A percentile compares a stretch with the other conserved stretches of the same genome.
These are phyloP conservation scores for Eustoma russellianum DNA, from an alignment of 257 asterid genomes.

Conservation along the genomic window DNA sequence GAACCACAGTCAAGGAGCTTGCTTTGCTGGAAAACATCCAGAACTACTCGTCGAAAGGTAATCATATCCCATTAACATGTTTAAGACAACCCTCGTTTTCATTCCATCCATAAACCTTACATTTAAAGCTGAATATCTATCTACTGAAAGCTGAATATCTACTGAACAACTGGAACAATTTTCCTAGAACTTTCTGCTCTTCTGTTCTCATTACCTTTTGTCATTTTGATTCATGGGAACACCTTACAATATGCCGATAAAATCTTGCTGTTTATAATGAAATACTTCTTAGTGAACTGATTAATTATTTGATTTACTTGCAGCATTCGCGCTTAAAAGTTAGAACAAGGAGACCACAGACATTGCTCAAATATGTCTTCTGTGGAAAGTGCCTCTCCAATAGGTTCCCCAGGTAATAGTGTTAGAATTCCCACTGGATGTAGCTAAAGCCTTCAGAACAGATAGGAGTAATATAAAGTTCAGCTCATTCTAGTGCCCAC, in stretches of 20 bases:
- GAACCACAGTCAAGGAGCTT: conserved; percentile 80
- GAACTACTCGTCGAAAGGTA: conserved; percentile 61
- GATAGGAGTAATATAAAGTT: conserved; percentile 7
- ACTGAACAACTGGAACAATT: background rate
- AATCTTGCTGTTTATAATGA: too few species aligned
- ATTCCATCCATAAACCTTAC: too few species aligned
- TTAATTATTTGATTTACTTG: conserved; percentile 8
- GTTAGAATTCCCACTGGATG: conserved; percentile 8
- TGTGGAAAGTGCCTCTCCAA: conserved; percentile 71
- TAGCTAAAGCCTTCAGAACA: conserved; percentile 7
- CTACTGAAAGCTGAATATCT: too few species aligned
- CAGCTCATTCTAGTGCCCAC: conserved; percentile 21
- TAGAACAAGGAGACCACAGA: conserved; percentile 50
- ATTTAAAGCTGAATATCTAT: too few species aligned
- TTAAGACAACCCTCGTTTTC: too few species aligned
- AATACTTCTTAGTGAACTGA: too few species aligned
- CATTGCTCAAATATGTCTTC: conserved; percentile 53
- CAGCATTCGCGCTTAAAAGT: conserved; percentile 68
- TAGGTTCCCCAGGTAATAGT: conserved; percentile 53
- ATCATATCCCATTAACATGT: background rate
- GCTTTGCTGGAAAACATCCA: conserved; percentile 78
- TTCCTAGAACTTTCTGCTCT: background rate
- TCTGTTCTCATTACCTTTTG: too few species aligned
- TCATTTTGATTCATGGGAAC: too few species aligned
- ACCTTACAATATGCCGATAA: too few species aligned